Conservation (phyloP, 2,329 filamentous ascomycete genomes). For the Ascomycota sp. region DNA sequence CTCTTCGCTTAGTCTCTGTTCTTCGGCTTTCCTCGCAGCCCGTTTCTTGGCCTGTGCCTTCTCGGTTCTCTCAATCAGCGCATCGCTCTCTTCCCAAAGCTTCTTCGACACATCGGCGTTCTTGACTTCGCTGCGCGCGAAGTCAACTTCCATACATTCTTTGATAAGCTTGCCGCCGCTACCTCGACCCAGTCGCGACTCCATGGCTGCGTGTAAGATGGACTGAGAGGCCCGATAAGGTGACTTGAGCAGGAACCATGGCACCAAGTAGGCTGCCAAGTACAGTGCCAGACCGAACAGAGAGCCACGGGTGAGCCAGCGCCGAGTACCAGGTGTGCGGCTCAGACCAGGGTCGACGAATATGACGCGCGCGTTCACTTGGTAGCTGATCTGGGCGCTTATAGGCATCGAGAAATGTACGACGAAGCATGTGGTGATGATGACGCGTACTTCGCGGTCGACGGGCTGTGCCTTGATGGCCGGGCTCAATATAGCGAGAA, state of each 20-base stretch:
- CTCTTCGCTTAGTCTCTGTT: conserved; percentile 12
- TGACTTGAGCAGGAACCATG: conserved; percentile 79
- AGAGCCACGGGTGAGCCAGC: conserved; percentile 73
- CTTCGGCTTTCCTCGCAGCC: conserved; percentile 18
- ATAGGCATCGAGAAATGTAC: conserved; percentile 69
- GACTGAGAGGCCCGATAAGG: conserved; percentile 69
- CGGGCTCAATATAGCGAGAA: conserved; percentile 77
- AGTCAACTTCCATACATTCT: conserved; percentile 64
- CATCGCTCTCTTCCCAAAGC: conserved; percentile 78
- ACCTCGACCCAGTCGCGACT: conserved; percentile 44
- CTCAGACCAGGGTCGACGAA: conserved; percentile 73
- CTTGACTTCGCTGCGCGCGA: conserved; percentile 49
- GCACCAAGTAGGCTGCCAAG: conserved; percentile 54
- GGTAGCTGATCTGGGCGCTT: conserved; percentile 66
- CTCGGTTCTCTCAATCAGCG: conserved; percentile 62
- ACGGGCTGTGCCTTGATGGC: conserved; percentile 80
- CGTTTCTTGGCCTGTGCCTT: conserved; percentile 48
- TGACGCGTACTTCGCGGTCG: conserved; percentile 76
- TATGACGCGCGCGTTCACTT: conserved; percentile 63
- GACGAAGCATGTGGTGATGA: conserved; percentile 75
- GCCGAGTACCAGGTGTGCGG: conserved; percentile 68
- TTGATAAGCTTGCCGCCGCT: conserved; percentile 59
- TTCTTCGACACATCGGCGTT: conserved; percentile 66
- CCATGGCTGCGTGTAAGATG: conserved; percentile 72
- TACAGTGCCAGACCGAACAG: conserved; percentile 65